Conservation (phyloP, 768 basidiomycete genomes). For the Dacryopinax spathularia region DNA sequence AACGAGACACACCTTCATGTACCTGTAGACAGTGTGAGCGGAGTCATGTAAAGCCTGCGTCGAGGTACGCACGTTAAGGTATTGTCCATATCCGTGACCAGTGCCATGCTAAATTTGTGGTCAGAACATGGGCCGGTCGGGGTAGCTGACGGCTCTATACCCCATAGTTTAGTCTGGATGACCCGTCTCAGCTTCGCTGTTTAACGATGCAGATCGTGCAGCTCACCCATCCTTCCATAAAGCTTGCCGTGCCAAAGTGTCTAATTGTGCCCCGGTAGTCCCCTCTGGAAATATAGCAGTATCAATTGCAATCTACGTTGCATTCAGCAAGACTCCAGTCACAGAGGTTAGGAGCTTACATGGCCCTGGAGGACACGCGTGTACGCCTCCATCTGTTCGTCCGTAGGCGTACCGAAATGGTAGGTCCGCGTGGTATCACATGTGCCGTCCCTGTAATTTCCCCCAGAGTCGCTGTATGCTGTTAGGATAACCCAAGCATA, state of each 20-base stretch:
- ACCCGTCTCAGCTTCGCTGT: neutral
- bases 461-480: slow-evolving; percentile 86
- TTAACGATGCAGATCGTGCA: neutral
- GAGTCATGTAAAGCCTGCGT: neutral
- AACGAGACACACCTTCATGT: slow-evolving; percentile 16
- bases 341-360: slow-evolving; percentile 35
- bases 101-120: slow-evolving; percentile 57
- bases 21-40: neutral
- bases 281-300: slow-evolving; percentile 81
- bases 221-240: slow-evolving; percentile 62
- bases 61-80: slow-evolving; percentile 32
- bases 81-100: slow-evolving; percentile 80
- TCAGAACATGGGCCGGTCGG: slow-evolving; percentile 31
- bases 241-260: slow-evolving; percentile 78
- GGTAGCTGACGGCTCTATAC: slow-evolving; percentile 41
- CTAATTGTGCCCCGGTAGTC: slow-evolving; percentile 67
- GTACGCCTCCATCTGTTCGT: slow-evolving; percentile 79
- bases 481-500: slow-evolving; percentile 6
- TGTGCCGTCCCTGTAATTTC: slow-evolving; percentile 80
- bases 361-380: slow-evolving; percentile 94
- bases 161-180: slow-evolving; percentile 22
- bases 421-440: slow-evolving; percentile 55
- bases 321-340: slow-evolving; percentile 13
- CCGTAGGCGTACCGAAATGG: slow-evolving; percentile 75
- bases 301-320: slow-evolving; percentile 73